A percentile compares a stretch with the other conserved stretches of the same genome.
phyloP scores from a whole-genome alignment of 805 yeast species.

The Dipodascus albidus region DNA sequence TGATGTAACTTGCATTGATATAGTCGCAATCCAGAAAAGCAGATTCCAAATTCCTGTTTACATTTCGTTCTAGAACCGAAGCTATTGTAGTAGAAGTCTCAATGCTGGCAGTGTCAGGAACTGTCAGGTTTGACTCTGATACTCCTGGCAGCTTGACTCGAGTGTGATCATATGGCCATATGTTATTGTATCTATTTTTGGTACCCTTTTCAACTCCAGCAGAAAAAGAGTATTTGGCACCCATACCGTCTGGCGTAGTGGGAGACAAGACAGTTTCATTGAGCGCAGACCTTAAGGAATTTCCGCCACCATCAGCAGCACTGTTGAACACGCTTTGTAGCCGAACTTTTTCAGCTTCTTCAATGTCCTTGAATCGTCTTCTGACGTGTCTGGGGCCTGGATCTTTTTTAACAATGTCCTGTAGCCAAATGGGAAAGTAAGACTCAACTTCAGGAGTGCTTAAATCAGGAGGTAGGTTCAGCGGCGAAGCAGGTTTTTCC shows the following conservation, averaged over 20 bases:
- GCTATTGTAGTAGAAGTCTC: constrained; percentile 2
- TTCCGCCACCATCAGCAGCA: constrained; percentile 4
- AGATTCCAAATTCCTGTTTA: constrained; percentile 14
- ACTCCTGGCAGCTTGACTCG: constrained; percentile 47
- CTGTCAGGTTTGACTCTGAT: constrained; percentile 4
- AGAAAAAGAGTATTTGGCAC: constrained; percentile 37
- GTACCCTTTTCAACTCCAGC: constrained; percentile 73
- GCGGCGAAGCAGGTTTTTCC: background rate
- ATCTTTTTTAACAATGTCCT: constrained; percentile 25
- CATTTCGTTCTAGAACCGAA: constrained; percentile 9
- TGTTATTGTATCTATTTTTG: constrained; percentile 81
- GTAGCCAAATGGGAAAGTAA: constrained; percentile 46
- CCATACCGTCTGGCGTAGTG: constrained; percentile 8
- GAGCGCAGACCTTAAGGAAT: constrained; percentile 1
- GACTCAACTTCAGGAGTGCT: constrained; percentile 8
- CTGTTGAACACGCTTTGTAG: constrained; percentile 25
- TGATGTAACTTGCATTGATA: constrained; percentile 73
- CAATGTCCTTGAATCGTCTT: constrained; percentile 52
- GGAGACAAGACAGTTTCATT: constrained; percentile 2
- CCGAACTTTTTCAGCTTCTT: constrained; percentile 57
- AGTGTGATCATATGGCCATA: constrained; percentile 77
- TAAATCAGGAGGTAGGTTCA: constrained; percentile 14
- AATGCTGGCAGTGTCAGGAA: background rate
- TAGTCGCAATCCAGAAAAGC: constrained; percentile 34
- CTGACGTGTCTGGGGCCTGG: constrained; percentile 31